phyloP scores from a whole-genome alignment of 2,329 filamentous ascomycete species.

The Epichloe coenophiala region DNA sequence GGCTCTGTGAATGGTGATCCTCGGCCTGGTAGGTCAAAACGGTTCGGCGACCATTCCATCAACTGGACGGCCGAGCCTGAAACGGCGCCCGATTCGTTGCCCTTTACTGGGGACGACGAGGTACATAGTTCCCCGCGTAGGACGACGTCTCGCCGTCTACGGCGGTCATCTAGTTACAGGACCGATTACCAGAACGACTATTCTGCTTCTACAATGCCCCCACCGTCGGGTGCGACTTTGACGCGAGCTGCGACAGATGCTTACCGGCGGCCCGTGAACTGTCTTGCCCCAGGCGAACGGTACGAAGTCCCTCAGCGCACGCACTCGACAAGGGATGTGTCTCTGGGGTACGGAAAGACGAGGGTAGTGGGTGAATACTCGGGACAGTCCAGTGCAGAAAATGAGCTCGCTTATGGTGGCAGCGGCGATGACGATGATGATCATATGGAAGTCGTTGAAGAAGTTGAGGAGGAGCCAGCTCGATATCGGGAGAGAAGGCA shows the following conservation, averaged over 20 bases:
- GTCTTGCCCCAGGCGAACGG: conserved; percentile 13
- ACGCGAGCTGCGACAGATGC: conserved; percentile 17
- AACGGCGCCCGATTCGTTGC: conserved; percentile 13
- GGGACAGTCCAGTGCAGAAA: conserved; percentile 2
- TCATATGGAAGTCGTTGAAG: conserved; percentile 16
- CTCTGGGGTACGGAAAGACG: conserved; percentile 4
- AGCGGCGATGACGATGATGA: neutral
- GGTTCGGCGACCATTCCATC: conserved; percentile 8
- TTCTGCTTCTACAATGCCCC: conserved; percentile 13
- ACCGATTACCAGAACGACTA: conserved; percentile 16
- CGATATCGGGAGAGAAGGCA: conserved; percentile 7
- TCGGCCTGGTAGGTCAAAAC: conserved; percentile 16
- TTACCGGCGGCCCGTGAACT: conserved; percentile 16
- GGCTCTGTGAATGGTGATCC: conserved; percentile 15
- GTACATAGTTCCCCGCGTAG: conserved; percentile 21
- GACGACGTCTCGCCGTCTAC: conserved; percentile 13
- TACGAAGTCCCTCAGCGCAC: conserved; percentile 1
- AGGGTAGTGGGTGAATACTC: conserved; percentile 1
- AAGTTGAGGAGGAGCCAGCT: conserved; percentile 9
- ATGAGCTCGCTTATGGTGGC: neutral
- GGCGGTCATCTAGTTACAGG: conserved; percentile 9
- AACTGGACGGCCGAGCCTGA: conserved; percentile 8
- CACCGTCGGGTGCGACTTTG: conserved; percentile 9
- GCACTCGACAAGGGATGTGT: conserved; percentile 9
- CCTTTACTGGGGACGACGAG: conserved; percentile 14